Evolutionary conservation across 1,284 basidiomycete species (phyloP).

Genomic region (Cryptococcus jaspeensis): DNA sequence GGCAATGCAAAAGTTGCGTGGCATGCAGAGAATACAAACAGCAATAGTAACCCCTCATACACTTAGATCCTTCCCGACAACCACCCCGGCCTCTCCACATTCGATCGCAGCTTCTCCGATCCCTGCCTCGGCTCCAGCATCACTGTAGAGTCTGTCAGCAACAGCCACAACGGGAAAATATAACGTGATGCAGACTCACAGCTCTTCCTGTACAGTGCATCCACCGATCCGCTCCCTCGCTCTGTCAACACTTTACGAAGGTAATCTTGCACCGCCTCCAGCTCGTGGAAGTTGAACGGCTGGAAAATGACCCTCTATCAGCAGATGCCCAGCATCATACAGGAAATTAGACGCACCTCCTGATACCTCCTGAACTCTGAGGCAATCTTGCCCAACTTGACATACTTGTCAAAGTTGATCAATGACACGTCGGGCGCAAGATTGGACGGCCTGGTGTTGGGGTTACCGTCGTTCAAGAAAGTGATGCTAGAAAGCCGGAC

Average conservation of each 20-base stretch:
- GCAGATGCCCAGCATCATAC: neutral
- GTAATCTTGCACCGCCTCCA: constrained; percentile 47
- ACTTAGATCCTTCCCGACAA: constrained; percentile 26
- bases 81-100: constrained; percentile 46
- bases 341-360: constrained; percentile 45
- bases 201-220: constrained; percentile 51
- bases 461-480: constrained; percentile 93
- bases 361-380: constrained; percentile 95
- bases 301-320: constrained; percentile 3
- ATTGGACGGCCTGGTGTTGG: constrained; percentile 77
- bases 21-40: neutral
- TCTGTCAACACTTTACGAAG: constrained; percentile 45
- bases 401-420: constrained; percentile 93
- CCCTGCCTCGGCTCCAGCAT: constrained; percentile 50
- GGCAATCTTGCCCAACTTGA: constrained; percentile 83
- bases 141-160: constrained; percentile 23
- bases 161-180: too few relatives aligned
- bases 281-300: constrained; percentile 49
- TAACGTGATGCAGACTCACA: constrained; percentile 26
- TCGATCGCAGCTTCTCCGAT: constrained; percentile 36
- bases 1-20: neutral
- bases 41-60: neutral
- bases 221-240: constrained; percentile 45
- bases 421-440: constrained; percentile 72
- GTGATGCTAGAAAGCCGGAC: constrained; percentile 60